Percentiles rank a stretch among this genome's conserved stretches.
phyloP scores from a whole-genome alignment of 2,329 filamentous ascomycete genomes.

The Clathrospora elynae region DNA sequence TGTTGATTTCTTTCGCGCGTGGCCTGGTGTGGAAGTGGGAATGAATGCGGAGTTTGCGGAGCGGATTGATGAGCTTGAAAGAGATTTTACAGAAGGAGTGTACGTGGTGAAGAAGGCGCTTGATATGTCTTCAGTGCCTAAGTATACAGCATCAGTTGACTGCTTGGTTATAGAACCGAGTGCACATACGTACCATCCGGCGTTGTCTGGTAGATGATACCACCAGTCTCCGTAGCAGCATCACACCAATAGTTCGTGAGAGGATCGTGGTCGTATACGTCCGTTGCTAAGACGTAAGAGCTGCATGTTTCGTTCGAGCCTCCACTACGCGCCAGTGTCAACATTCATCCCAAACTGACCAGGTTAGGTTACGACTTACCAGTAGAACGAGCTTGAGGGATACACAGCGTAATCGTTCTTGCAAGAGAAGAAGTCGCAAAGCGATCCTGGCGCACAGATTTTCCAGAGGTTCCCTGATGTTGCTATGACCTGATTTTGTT shows the following conservation, averaged over 20 bases:
- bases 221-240: conserved; percentile 9
- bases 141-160: too few relatives aligned
- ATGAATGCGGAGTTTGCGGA: neutral
- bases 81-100: too few relatives aligned
- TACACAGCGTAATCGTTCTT: conserved; percentile 9
- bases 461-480: conserved; percentile 14
- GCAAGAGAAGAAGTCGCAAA: conserved; percentile 19
- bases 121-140: too few relatives aligned
- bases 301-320: conserved; percentile 14
- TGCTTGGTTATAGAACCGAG: too few relatives aligned
- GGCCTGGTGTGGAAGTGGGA: neutral
- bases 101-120: too few relatives aligned
- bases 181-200: conserved; percentile 9
- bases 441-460: conserved; percentile 8
- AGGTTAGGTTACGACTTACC: conserved; percentile 6
- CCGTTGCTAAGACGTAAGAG: conserved; percentile 13
- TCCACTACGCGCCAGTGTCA: conserved; percentile 3
- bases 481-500: conserved; percentile 11
- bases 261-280: conserved; percentile 14
- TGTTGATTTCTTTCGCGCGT: conserved; percentile 4
- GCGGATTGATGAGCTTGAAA: too few relatives aligned
- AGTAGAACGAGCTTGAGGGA: conserved; percentile 7
- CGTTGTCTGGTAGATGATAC: conserved; percentile 14
- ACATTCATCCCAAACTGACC: neutral
- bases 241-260: conserved; percentile 24